A percentile compares a stretch with the other conserved stretches of the same genome.
phyloP scores from a whole-genome alignment of 2,329 filamentous ascomycete genomes.

The Colletotrichum echinochloae region DNA sequence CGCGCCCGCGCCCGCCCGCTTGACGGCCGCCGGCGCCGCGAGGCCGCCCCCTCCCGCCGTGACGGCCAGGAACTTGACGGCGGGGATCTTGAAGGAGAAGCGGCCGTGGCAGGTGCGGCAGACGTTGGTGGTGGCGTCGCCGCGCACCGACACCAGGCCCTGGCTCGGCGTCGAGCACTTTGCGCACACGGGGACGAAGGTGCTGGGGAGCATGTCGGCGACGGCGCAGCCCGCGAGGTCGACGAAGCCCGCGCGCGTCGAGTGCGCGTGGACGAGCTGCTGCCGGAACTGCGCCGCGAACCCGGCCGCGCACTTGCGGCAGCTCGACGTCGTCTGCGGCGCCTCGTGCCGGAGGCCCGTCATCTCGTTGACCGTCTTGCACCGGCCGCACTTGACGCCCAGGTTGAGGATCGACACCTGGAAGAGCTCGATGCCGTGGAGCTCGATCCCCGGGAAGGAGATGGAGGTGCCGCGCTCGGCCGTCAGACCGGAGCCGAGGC shows the following conservation, averaged over 20 bases:
- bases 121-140: constrained; percentile 78
- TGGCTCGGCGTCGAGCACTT: constrained; percentile 78
- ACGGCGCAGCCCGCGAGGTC: constrained; percentile 81
- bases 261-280: constrained; percentile 79
- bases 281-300: constrained; percentile 69
- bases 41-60: constrained; percentile 63
- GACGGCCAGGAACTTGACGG: constrained; percentile 82
- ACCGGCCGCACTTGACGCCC: constrained; percentile 82
- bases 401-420: constrained; percentile 76
- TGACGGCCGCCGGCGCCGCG: constrained; percentile 53
- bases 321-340: constrained; percentile 63
- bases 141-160: constrained; percentile 78
- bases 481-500: constrained; percentile 51
- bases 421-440: constrained; percentile 81
- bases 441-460: constrained; percentile 81
- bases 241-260: constrained; percentile 81
- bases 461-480: constrained; percentile 79
- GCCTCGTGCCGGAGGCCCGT: constrained; percentile 70
- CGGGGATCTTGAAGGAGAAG: constrained; percentile 83
- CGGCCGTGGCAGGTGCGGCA: constrained; percentile 84
- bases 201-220: constrained; percentile 81
- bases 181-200: constrained; percentile 82
- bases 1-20: too few species aligned
- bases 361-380: constrained; percentile 79
- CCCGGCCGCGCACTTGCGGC: constrained; percentile 68